Percentiles rank a stretch among this genome's conserved stretches.
These are phyloP conservation scores for Geotrichum reessii DNA, from an alignment of 1,139 yeast species.

Conservation along the genomic window DNA sequence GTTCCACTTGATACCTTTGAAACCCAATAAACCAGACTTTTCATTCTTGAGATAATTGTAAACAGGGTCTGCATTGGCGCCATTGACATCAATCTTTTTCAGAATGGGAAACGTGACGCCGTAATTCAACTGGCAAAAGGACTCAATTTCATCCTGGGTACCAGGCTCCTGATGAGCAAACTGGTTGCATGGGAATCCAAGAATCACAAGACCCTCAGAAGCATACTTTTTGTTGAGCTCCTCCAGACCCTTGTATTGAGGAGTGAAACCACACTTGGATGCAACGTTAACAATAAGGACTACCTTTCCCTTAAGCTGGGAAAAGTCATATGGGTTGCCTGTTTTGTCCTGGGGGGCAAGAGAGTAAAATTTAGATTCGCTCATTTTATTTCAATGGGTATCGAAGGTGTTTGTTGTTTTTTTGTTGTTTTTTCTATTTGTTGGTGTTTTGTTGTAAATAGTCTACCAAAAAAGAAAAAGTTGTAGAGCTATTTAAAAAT, in stretches of 20 bases:
- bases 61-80: slow-evolving; percentile 72
- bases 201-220: slow-evolving; percentile 65
- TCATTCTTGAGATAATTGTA: slow-evolving; percentile 65
- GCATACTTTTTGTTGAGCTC: slow-evolving; percentile 71
- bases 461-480: too few species aligned
- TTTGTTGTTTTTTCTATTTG: too few species aligned
- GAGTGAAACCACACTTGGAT: slow-evolving; percentile 57
- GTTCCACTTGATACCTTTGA: slow-evolving; percentile 86
- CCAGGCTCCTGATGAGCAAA: slow-evolving; percentile 89
- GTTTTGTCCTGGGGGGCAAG: slow-evolving; percentile 52
- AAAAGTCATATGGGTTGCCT: slow-evolving; percentile 62
- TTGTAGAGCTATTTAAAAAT: too few species aligned
- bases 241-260: slow-evolving; percentile 80
- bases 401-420: too few species aligned
- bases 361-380: slow-evolving; percentile 44
- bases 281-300: slow-evolving; percentile 89
- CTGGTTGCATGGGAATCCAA: slow-evolving; percentile 94
- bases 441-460: too few species aligned
- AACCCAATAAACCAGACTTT: slow-evolving; percentile 64
- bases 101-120: slow-evolving; percentile 87
- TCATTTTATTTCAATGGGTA: background rate
- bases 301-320: slow-evolving; percentile 76
- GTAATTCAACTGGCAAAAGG: slow-evolving; percentile 59
- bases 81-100: slow-evolving; percentile 86
- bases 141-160: slow-evolving; percentile 55